Evolutionary conservation across 306 rosid genomes (phyloP), one percentile per base, ranked within the genome.

Genomic region (Vigna angularis): DNA sequence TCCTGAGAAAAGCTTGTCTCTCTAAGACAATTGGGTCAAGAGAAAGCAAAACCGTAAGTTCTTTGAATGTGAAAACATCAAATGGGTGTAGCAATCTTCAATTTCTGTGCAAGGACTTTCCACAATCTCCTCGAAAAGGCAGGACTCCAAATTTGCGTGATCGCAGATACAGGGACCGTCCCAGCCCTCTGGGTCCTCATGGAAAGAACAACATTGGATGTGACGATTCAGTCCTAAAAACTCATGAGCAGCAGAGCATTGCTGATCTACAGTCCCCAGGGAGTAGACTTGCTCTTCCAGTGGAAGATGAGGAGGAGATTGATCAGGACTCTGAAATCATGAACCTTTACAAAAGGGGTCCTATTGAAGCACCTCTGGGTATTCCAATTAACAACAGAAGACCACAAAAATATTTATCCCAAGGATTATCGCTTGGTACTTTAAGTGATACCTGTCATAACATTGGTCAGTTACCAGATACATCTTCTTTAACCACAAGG

Each of bases 281-380:
- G 48, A 73, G 88, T 53, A 74, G 81, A 76, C 88, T 85, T 15
- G 88, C 87, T 44, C 66, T 82, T 32, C 75, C 81, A 28, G 85
- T 70, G n/a, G 91, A 87, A 78, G 87, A 92, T 34, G 88, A 86
- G 55, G 90, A 88, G 79, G 93, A 90, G 87, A 86, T 88, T 75
- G 87, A 86, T 65, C 89, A 87, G 75, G 85, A 77, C 65, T 76
- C 80, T 75, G 93, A 82, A 56, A 72, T 55, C 63, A 78, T 81
- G 12, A 53, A 34, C 70, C 50, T 66, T 65, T 30, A 22, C 40
- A 63, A 78, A 52, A 74, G 67, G 70, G 75, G 86, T 70, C 93
- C 90, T 59, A 76, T 92, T 66, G 80, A 7, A 75, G 90, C 90
- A 55, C 96, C 97, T 77, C 89, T 92, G 66, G 96, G 87, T 45